Evolutionary conservation across 371 early-diverging fungal species (phyloP).

Genomic region (Caulochytrium protostelioides): DNA sequence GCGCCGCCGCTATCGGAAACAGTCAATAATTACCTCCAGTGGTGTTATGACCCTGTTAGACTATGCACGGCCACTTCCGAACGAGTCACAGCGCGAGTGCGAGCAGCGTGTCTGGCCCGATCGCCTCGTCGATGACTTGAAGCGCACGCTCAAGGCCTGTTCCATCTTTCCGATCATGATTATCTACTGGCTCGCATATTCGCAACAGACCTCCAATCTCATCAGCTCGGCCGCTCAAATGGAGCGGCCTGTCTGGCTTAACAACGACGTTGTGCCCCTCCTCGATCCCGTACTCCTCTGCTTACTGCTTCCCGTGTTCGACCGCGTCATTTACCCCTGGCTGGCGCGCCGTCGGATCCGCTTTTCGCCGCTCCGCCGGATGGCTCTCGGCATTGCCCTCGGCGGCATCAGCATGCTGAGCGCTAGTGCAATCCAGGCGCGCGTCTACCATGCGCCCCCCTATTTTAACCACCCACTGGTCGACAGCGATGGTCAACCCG

Average conservation of each 20-base stretch:
- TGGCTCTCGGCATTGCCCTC: conserved; percentile 43
- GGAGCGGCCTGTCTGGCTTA: conserved; percentile 36
- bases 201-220: conserved; percentile 51
- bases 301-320: conserved; percentile 47
- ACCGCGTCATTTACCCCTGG: conserved; percentile 37
- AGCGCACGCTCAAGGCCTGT: conserved; percentile 38
- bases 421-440: conserved; percentile 40
- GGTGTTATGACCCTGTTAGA: no score
- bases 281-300: conserved; percentile 43
- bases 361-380: conserved; percentile 44
- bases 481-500: background rate
- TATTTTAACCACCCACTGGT: conserved; percentile 13
- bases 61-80: no score
- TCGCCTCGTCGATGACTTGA: conserved; percentile 47
- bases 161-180: conserved; percentile 47
- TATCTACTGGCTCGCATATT: conserved; percentile 55
- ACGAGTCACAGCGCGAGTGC: no score
- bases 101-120: conserved; percentile 29
- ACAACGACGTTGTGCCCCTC: conserved; percentile 38
- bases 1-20: no score
- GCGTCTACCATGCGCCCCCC: conserved; percentile 36
- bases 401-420: conserved; percentile 44
- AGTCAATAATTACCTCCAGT: no score
- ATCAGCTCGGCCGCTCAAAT: conserved; percentile 47
- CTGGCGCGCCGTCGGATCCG: conserved; percentile 37